Evolutionary conservation across 331 rosid genomes (phyloP).

Genomic region (Rhamnella rubrinervis): DNA sequence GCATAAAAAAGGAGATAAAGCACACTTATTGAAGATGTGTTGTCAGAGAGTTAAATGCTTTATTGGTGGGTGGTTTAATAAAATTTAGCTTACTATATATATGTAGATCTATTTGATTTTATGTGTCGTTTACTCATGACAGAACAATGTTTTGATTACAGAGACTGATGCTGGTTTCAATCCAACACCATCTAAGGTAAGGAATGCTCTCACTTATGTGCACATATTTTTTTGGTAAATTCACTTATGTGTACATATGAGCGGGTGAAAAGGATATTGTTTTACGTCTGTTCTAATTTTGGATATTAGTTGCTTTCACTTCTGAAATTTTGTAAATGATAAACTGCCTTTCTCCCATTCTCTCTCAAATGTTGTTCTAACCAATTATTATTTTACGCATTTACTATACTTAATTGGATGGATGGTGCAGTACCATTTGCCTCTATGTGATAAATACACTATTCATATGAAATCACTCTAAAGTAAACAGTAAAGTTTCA

Average conservation of each 20-base stretch:
- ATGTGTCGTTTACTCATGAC: background rate
- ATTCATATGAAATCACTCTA: background rate
- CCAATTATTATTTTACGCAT: too few species aligned
- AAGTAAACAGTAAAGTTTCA: background rate
- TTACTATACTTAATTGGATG: too few species aligned
- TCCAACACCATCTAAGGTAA: slow-evolving; percentile 60
- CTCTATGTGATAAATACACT: too few species aligned
- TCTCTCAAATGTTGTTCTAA: too few species aligned
- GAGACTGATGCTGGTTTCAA: slow-evolving; percentile 72
- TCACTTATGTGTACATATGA: background rate
- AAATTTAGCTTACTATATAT: background rate
- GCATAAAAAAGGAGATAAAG: slow-evolving; percentile 41
- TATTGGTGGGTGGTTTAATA: slow-evolving; percentile 35
- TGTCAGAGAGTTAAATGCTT: slow-evolving; percentile 63
- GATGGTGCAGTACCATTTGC: too few species aligned
- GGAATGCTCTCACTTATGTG: slow-evolving; percentile 11
- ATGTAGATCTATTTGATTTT: slow-evolving; percentile 1
- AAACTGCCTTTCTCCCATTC: too few species aligned
- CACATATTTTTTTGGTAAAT: too few species aligned
- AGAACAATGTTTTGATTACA: slow-evolving; percentile 29
- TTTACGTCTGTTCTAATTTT: too few species aligned
- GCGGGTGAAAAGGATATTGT: background rate
- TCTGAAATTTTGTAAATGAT: too few species aligned
- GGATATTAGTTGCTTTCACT: too few species aligned
- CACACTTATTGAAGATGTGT: slow-evolving; percentile 47